A percentile compares a stretch with the other conserved stretches of the same genome.
phyloP scores from a whole-genome alignment of 257 asterid species.

The Solanum pinnatisectum region DNA sequence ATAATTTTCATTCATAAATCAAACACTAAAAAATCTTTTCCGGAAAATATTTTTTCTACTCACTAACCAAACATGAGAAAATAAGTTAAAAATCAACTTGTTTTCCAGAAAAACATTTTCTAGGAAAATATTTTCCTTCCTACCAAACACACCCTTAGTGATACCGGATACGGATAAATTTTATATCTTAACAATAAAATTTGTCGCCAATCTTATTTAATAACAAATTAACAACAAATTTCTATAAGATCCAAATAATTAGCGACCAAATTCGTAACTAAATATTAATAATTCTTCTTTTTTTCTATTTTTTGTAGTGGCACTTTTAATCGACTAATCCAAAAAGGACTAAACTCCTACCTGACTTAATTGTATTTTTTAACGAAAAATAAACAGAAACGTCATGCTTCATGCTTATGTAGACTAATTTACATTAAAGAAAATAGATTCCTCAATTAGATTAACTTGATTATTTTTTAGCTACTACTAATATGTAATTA shows the following conservation, averaged over 20 bases:
- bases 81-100: too few species aligned
- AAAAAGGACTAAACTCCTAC: neutral
- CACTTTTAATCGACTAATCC: neutral
- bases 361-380: neutral
- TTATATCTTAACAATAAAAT: too few species aligned
- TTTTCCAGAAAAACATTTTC: too few species aligned
- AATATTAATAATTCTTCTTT: too few species aligned
- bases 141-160: too few species aligned
- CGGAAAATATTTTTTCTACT: too few species aligned
- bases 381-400: neutral
- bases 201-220: too few species aligned
- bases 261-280: neutral
- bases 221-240: neutral
- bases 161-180: too few species aligned
- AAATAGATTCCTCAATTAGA: neutral
- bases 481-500: neutral
- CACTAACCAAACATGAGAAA: too few species aligned
- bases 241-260: neutral
- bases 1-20: too few species aligned
- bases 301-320: neutral
- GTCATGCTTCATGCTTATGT: neutral
- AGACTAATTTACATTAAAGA: neutral
- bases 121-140: too few species aligned
- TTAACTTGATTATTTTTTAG: neutral
- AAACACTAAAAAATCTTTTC: too few species aligned